These are phyloP conservation scores for Xerocomus potaroensis DNA, from an alignment of 768 basidiomycete species.

Conservation along the genomic window DNA sequence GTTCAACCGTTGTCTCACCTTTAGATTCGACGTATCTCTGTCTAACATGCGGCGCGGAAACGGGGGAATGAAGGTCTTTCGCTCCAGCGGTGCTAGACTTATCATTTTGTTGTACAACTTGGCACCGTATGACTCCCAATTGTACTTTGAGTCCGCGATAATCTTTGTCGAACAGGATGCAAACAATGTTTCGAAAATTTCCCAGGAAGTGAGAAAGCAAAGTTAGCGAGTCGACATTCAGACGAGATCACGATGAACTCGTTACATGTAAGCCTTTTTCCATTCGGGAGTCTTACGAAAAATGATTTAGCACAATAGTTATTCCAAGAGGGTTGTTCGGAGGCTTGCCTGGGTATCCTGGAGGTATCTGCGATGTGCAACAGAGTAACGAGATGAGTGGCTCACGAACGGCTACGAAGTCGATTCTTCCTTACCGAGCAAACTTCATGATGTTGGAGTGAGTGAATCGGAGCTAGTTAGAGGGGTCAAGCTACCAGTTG, in stretches of 20 bases:
- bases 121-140: conserved; percentile 50
- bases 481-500: too few relatives aligned
- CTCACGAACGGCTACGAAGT: not conserved
- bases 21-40: conserved; percentile 1
- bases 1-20: conserved; percentile 4
- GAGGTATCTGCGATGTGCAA: conserved; percentile 51
- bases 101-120: conserved; percentile 19
- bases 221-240: not conserved
- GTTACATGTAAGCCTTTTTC: conserved; percentile 32
- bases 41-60: not conserved
- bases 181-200: not conserved
- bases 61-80: conserved; percentile 7
- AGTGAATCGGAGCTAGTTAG: too few relatives aligned
- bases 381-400: too few relatives aligned
- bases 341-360: conserved; percentile 57
- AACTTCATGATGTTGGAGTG: conserved; percentile 53
- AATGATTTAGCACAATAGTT: not conserved
- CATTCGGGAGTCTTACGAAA: conserved; percentile 66
- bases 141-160: conserved; percentile 68
- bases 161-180: conserved; percentile 42
- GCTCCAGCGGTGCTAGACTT: conserved; percentile 70
- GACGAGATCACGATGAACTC: not conserved
- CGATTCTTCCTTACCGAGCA: conserved; percentile 39
- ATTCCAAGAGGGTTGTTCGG: not conserved
- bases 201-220: not conserved